Evolutionary conservation across 768 basidiomycete species (phyloP), one percentile per base, ranked within the genome.

Genomic region (Serendipita sp.): DNA sequence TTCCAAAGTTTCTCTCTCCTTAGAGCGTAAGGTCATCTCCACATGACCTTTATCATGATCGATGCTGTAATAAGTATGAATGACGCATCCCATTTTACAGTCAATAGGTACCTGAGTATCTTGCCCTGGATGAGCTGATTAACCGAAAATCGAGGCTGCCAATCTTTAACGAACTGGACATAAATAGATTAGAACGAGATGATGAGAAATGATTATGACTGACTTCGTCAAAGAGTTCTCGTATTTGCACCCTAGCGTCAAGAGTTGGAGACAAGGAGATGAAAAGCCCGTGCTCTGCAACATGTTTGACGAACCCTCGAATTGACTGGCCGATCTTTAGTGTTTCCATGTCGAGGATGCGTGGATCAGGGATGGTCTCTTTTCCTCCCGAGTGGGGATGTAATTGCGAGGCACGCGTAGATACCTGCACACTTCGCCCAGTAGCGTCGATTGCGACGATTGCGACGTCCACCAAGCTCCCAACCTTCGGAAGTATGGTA

Each of bases 171-270:
- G 72, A 82, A 98, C 90, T 96, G 67, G 43, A 41, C 22, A 65
- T 64, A 67, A 68, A 31, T 68, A 67, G 42, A 62, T 62, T 66
- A 67, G 65, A 63, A 62, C 2, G 31, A 11, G 53, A 34, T 62
- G 61, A 28, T 28, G 62, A 13, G 17, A 63, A 30, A 61, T 48
- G 0, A 22, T n/a, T 17, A 22, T 22, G 64, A 66, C 76, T 53
- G 61, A 81, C 82, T 68, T 93, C 91, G 69, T 96, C 90, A 70
- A 95, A 96, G 3, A 95, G 79, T 73, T 96, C 90, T 69, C 80
- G 84, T 70, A 97, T 97, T 74, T 95, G 91, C 28, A 99, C 85
- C 17, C 94, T 83, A 62, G 88, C 93, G 69, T 93, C 90, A 28
- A 96, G 76, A n/a, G 79, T 79, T 31, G 85, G 80, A 9, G 90